Conservation (phyloP, 2,329 filamentous ascomycete species). For the Alternaria arbusti region DNA sequence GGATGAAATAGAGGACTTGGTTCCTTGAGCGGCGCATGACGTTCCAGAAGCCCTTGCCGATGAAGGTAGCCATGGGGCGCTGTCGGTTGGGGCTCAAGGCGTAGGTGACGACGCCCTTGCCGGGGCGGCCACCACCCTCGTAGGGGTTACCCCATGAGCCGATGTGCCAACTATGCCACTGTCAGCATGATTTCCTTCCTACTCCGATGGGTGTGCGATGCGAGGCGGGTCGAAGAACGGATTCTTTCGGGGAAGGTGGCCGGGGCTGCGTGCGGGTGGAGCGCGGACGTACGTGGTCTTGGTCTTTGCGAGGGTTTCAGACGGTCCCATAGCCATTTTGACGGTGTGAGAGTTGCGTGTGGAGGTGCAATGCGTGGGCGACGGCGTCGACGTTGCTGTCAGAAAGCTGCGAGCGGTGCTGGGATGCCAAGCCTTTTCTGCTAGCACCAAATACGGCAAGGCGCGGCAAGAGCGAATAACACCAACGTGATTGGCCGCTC, state of each 20-base stretch:
- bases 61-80: conserved; percentile 79
- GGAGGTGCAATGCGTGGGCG: conserved; percentile 26
- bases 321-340: conserved; percentile 43
- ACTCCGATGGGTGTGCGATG: conserved; percentile 8
- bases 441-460: conserved; percentile 1
- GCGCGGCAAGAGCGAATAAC: neutral
- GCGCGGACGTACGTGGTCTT: conserved; percentile 38
- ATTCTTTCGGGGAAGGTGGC: conserved; percentile 1
- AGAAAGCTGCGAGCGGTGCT: conserved; percentile 24
- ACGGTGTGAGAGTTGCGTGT: conserved; percentile 19
- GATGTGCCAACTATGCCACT: conserved; percentile 42
- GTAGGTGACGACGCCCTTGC: conserved; percentile 72
- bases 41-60: conserved; percentile 92
- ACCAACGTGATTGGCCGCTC: neutral
- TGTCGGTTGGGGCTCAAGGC: conserved; percentile 86
- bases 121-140: conserved; percentile 52
- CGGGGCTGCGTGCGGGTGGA: neutral
- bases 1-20: conserved; percentile 88
- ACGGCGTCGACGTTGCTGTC: conserved; percentile 21
- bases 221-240: conserved; percentile 11
- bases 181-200: conserved; percentile 19
- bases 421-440: conserved; percentile 10
- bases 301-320: conserved; percentile 30
- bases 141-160: conserved; percentile 48
- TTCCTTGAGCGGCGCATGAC: conserved; percentile 82